Conservation (phyloP, 2,329 filamentous ascomycete species). For the Aaosphaeria pasadenensis region DNA sequence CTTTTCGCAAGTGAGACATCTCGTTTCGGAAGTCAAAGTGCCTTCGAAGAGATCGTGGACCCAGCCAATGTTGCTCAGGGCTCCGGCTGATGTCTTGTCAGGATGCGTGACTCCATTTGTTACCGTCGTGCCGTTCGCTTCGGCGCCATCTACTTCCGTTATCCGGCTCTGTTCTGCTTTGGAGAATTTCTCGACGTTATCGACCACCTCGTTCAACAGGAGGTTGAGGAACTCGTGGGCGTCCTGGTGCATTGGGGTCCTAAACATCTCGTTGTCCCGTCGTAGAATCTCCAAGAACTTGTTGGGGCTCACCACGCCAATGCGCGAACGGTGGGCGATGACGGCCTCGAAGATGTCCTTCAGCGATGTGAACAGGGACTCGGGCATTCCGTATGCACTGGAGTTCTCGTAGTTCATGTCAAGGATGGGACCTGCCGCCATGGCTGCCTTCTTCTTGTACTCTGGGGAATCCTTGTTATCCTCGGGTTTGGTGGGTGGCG, state of each 20-base stretch:
- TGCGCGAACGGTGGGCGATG: conserved; percentile 75
- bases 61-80: conserved; percentile 59
- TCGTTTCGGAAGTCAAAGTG: conserved; percentile 89
- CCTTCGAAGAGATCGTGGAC: conserved; percentile 98
- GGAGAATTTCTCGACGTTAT: conserved; percentile 87
- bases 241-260: conserved; percentile 96
- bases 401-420: conserved; percentile 81
- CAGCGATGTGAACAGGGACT: conserved; percentile 89
- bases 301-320: conserved; percentile 86
- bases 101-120: conserved; percentile 14
- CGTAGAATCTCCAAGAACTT: conserved; percentile 93
- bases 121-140: conserved; percentile 14
- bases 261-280: conserved; percentile 94
- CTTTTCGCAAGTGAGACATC: conserved; percentile 94
- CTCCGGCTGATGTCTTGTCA: conserved; percentile 13
- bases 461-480: conserved; percentile 94
- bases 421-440: conserved; percentile 81
- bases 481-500: conserved; percentile 68
- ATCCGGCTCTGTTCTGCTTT: conserved; percentile 51
- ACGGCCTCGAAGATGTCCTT: conserved; percentile 96
- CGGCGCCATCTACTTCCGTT: conserved; percentile 28
- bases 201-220: conserved; percentile 91
- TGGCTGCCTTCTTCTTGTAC: conserved; percentile 95
- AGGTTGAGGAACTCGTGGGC: conserved; percentile 96
- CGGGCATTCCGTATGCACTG: conserved; percentile 82